Conservation (phyloP, 305 asterid species). For the Stenogyne calaminthoides region DNA sequence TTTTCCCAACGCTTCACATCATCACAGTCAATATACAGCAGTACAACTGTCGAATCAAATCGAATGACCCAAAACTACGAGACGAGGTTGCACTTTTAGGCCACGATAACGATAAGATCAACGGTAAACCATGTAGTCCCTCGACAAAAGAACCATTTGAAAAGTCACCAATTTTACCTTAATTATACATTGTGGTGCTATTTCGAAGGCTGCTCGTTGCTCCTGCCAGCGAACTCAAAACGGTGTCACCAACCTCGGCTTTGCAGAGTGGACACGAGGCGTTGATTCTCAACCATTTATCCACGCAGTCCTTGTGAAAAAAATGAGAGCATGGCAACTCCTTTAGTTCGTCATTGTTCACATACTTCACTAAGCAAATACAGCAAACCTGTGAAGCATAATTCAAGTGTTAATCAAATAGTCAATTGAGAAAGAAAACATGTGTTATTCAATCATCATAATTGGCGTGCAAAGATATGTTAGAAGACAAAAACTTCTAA, state of each 20-base stretch:
- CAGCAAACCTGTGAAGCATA: constrained; percentile 74
- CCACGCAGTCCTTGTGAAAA: constrained; percentile 96
- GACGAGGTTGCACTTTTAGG: neutral
- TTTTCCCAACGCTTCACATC: constrained; percentile 3
- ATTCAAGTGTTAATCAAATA: constrained; percentile 11
- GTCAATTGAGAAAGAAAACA: neutral
- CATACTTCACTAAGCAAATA: constrained; percentile 88
- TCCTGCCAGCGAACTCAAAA: constrained; percentile 57
- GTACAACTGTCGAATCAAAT: constrained; percentile 22
- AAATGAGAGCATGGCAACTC: constrained; percentile 91
- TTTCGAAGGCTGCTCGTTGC: constrained; percentile 64
- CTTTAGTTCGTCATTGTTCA: constrained; percentile 84
- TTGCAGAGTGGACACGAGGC: constrained; percentile 96
- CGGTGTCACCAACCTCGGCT: constrained; percentile 81
- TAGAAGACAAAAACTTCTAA: neutral
- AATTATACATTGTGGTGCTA: constrained; percentile 35
- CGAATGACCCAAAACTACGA: neutral
- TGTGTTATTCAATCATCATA: neutral
- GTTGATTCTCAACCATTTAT: constrained; percentile 91
- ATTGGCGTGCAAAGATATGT: too few species aligned
- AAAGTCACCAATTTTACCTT: neutral
- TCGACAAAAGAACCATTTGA: neutral
- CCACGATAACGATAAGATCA: constrained; percentile 18
- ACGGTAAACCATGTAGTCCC: constrained; percentile 1
- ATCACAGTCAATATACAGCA: constrained; percentile 7